These are phyloP conservation scores for Sporobolomyces pararoseus DNA, from an alignment of 768 basidiomycete species.

Conservation along the genomic window DNA sequence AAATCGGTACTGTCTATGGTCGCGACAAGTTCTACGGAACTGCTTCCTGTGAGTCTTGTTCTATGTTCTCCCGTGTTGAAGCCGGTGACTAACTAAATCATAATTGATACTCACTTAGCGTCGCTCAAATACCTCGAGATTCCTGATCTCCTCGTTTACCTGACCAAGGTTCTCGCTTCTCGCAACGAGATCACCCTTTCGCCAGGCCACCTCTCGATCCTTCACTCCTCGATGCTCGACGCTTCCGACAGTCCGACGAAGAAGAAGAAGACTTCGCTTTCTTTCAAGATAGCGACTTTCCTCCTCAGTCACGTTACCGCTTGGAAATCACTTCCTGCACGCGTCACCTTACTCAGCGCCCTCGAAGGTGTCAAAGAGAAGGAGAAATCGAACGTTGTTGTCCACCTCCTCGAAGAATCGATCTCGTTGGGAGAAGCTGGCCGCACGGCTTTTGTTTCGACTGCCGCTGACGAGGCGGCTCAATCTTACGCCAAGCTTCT, in stretches of 20 bases:
- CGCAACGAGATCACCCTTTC: conserved; percentile 34
- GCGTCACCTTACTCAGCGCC: conserved; percentile 44
- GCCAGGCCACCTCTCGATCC: conserved; percentile 19
- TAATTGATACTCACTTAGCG: not conserved
- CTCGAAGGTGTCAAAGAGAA: conserved; percentile 46
- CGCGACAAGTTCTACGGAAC: conserved; percentile 49
- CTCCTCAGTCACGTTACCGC: conserved; percentile 49
- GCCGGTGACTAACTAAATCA: not conserved
- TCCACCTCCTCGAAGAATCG: conserved; percentile 23
- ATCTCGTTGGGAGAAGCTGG: conserved; percentile 4
- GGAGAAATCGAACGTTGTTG: conserved; percentile 35
- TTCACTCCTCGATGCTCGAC: conserved; percentile 33
- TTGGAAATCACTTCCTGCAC: conserved; percentile 43
- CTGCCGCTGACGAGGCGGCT: not conserved
- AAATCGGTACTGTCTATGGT: conserved; percentile 47
- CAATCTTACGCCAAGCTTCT: conserved; percentile 19
- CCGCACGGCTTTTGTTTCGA: not conserved
- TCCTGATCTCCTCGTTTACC: conserved; percentile 29
- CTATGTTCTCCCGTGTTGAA: not conserved
- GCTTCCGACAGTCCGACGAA: conserved; percentile 9
- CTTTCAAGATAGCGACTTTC: conserved; percentile 36
- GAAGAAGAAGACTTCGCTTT: conserved; percentile 23
- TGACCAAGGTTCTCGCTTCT: conserved; percentile 30
- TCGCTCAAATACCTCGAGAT: conserved; percentile 41
- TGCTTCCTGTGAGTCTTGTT: conserved; percentile 38